Percentiles rank a stretch among this genome's conserved stretches.
These are phyloP conservation scores for Rhodotorula glutinis DNA, from an alignment of 1,284 basidiomycete species.

Conservation along the genomic window DNA sequence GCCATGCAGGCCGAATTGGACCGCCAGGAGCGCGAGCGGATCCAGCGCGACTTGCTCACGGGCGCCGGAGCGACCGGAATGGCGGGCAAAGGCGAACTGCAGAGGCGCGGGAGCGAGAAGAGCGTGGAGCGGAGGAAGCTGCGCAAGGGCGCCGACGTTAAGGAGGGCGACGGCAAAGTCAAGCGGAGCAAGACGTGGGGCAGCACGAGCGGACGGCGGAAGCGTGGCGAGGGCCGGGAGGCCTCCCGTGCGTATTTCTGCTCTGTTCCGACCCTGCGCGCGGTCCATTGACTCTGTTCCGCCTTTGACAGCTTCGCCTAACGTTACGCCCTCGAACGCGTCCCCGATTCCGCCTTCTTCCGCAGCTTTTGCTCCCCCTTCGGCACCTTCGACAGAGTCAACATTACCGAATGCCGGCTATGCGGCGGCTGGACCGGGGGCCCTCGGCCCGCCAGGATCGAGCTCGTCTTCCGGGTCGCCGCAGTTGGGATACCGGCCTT, in stretches of 20 bases:
- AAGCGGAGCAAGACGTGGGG: slow-evolving; percentile 39
- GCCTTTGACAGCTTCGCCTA: slow-evolving; percentile 9
- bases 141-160: slow-evolving; percentile 21
- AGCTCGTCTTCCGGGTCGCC: background rate
- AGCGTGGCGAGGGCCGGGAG: slow-evolving; percentile 10
- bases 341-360: background rate
- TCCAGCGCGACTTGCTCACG: background rate
- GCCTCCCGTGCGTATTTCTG: background rate
- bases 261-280: too few relatives aligned
- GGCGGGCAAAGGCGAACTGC: slow-evolving; percentile 8
- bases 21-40: background rate
- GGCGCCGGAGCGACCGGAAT: slow-evolving; percentile 2
- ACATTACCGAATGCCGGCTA: too few relatives aligned
- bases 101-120: slow-evolving; percentile 38
- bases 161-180: slow-evolving; percentile 27
- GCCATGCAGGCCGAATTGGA: background rate
- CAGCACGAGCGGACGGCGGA: slow-evolving; percentile 17
- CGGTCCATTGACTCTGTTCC: fast-evolving
- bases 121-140: slow-evolving; percentile 38
- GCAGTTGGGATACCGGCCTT: background rate
- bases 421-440: background rate
- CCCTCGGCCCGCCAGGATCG: background rate
- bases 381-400: background rate
- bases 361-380: background rate
- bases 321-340: background rate